Evolutionary conservation across 2,329 filamentous ascomycete genomes (phyloP), one percentile per base, ranked within the genome.

Genomic region (Fusarium coicis): DNA sequence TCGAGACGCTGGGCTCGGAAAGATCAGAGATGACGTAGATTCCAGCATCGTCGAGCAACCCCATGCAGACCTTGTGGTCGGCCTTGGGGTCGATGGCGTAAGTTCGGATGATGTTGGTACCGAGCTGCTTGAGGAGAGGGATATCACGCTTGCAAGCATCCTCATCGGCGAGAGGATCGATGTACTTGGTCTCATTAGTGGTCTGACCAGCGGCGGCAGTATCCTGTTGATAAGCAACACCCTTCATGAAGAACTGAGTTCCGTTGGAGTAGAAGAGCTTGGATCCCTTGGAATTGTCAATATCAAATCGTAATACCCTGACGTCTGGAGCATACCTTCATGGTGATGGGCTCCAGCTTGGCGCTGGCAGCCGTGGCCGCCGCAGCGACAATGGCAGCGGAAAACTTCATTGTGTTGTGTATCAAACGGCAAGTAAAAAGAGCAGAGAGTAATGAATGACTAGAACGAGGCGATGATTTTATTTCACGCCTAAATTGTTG

Each of bases 1-100:
- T 97, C 59, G 96, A 98, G 63, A 89, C 82, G 61, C 84, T 85
- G 37, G 96, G 96, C 81, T 97, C 91, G 28, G 92, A 93, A 76
- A 99, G 86, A 87, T 99, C 96, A 75, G 95, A 93, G 78, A 99
- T 90, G 79, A 99, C 92, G 83, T 98, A 99, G 86, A 99, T 98
- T 79, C 95, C 96, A 63, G 93, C 93, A 68, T 93, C 90, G 64
- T 93, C 88, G 55, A 99, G 89, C 74, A 94, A 82, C 76, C 88
- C 86, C 95, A 99, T 98, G 86, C 96, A 98, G 57, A 87, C 88
- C 60, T 88, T 87, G 86, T 99, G 96, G 84, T 97, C 87, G 75
- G 87, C 83, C 21, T 87, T 89, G 30, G 96, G 93, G 85, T 98
- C 90, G 79, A 98, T 90, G 78, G 96, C 95, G 83, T 99, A 99